Base-by-base conservation (phyloP, 2,329 filamentous ascomycete species). In the Domatiomyces globalis region DNA sequence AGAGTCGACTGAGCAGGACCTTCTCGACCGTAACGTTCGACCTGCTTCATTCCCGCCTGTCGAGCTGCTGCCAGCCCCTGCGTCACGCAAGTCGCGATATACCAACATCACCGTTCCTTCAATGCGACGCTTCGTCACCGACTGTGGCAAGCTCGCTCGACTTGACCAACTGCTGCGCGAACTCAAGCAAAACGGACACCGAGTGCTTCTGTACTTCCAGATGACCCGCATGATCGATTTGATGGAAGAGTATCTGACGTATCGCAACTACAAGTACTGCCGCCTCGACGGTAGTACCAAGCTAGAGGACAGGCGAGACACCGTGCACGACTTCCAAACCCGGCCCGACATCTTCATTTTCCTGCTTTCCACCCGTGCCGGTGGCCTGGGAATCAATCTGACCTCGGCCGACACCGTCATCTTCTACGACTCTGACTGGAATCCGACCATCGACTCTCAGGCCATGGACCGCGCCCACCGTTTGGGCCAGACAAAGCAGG, bases 221-320 rank as follows among this genome's bases (percentile, higher is more conserved):
- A 98, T 98, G 92, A 98, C 92, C 3, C 85, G 87, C 64, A 98
- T 98, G 92, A 96, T 98, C 64, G 90, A 98, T 66, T 74, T 98
- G 54, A 96, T 96, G 86, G 92, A 98, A 67, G 92, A 98, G 69
- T 98, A 96, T 62, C 75, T 98, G 53, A 96, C 92, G 0, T 96
- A 96, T 72, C 87, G 92, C 66, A 95, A 96, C 71, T 96, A 95
- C 81, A 95, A 94, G 69, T 98, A 95, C 71, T 94, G 90, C 63
- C 86, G 92, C 54, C 77, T 98, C 45, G 92, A 98, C 63, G 92
- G 92, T 65, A 95, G 88, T 17, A 98, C 92, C 44, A 98, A 96
- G 68, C 77, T 98, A 49, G 92, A 98, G 67, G 92, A 98, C 66
- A 82, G 92, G 67, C 84, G 92, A 65, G 92, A 98, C 65, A 96